These are phyloP conservation scores for Paulownia fortunei DNA, from an alignment of 257 asterid genomes.

Conservation along the genomic window DNA sequence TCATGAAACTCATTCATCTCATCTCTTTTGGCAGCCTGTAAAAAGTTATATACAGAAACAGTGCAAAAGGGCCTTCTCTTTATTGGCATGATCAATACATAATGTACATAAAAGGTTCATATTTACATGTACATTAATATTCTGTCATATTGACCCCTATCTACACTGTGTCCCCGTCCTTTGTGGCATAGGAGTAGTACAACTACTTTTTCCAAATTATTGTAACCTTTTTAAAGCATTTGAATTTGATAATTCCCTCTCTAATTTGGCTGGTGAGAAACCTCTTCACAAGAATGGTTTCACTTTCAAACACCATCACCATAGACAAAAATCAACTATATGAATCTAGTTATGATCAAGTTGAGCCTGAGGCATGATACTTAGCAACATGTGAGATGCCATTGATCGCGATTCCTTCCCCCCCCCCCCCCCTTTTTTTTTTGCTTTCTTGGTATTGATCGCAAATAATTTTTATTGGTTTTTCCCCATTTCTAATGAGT, in stretches of 20 bases:
- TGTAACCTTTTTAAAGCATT: conserved; percentile 19
- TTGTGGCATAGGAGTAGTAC: conserved; percentile 13
- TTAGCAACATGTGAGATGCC: conserved; percentile 23
- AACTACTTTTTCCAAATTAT: conserved; percentile 29
- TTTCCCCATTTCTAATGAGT: conserved; percentile 19
- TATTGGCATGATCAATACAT: conserved; percentile 21
- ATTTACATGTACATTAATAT: conserved; percentile 33
- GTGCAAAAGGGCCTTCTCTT: background rate
- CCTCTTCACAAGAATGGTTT: conserved; percentile 36
- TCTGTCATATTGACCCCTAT: conserved; percentile 20
- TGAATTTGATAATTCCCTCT: conserved; percentile 32
- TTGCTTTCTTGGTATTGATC: no score
- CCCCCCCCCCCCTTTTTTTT: no score
- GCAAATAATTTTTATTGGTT: background rate
- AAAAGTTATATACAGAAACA: background rate
- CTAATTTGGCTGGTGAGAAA: conserved; percentile 42
- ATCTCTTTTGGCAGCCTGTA: background rate
- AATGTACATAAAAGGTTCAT: conserved; percentile 15
- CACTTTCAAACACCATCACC: conserved; percentile 30
- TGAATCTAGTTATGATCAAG: conserved; percentile 18
- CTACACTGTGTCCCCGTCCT: conserved; percentile 18
- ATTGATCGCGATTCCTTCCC: no score
- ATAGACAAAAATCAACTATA: conserved; percentile 29
- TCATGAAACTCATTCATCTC: background rate
- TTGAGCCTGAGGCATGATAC: conserved; percentile 25